Base-by-base conservation (phyloP, 768 basidiomycete genomes). In the Imleria badia region DNA sequence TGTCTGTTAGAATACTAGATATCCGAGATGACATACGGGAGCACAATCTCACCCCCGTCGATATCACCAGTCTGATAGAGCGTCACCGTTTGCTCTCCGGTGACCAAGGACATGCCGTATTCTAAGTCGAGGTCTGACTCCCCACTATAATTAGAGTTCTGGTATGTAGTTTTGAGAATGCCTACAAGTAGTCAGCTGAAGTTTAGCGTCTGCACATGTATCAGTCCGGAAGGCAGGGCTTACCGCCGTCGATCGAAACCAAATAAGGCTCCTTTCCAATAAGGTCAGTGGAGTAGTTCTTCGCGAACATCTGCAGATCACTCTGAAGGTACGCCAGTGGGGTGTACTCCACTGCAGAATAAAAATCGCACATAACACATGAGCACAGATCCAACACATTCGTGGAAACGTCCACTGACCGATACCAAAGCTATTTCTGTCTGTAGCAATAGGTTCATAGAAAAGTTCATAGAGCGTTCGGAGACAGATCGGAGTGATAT, bases 221-320 rank as follows among this genome's bases (percentile, higher is more conserved):
- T 45, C 15, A n/a, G 30, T 49, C 34, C 2, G 19, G 9, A 45
- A 38, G 42, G 22, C 5, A 22, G 13, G 12, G 9, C 55, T 47
- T 54, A 72, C 75, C 73, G 14, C 74, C 73, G 33, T 74, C 73
- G 15, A 76, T 72, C 22, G 69, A 68, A 22, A 67, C 61, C 42
- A 75, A 22, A 23, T 48, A 41, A 10, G 75, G 75, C 8, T 58
- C 30, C 46, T 62, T 60, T 23, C 64, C 71, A 26, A 60, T 31
- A 4, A 67, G 60, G 26, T 62, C 63, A 1, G 26, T 49, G 35
- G 45, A 67, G 42, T 41, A 59, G 30, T 56, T 61, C 40, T 9
- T 48, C 5, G 70, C 71, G 36, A 74, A 75, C 67, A 75, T 52
- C 19, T 71, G 36, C n/a, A 72, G 35, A 51, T 73, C 73, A 17